Base-by-base conservation (phyloP, 2,329 filamentous ascomycete species). In the Cryphonectria radicalis region DNA sequence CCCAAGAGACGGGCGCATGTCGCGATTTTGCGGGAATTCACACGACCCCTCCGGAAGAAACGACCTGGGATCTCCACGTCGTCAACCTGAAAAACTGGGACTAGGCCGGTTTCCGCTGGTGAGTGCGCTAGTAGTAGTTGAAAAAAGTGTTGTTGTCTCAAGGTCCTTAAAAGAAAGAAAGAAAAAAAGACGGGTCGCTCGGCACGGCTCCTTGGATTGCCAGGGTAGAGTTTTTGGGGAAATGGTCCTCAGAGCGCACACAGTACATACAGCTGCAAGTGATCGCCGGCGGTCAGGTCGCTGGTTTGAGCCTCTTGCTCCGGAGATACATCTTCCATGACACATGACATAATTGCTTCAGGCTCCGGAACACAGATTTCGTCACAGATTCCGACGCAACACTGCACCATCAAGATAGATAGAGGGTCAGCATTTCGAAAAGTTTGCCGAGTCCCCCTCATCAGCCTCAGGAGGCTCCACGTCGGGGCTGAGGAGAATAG, bases 281-380 rank as follows among this genome's bases (percentile, higher is more conserved):
- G n/a, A 25, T 43, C 66, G 40, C 5, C 22, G 37, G n/a, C 46
- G 60, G 42, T 35, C 25, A 64, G 59, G 35, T 57, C 37, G 35
- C 60, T 69, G 8, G 22, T 64, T 70, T 67, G 66, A 66, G 67
- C 67, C 62, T 70, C 65, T 72, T 50, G 46, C 70, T 65, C 67
- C 64, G 67, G 64, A 70, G 57, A 40, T n/a, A 59, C 46, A 63
- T 67, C 14, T 46, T 42, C 46, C 67, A 43, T 67, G 67, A 68
- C 63, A 63, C 67, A 43, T 67, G 67, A 68, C 63, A 63, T 64
- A 43, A 53, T 50, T 50, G 28, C 43, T 50, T 28, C 63, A 22
- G 55, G 66, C 66, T 62, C 32, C 42, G 10, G 50, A 4, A 35
- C 8, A 8, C 42, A 25, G 60, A 46, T 14, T 35, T n/a, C 57